These are phyloP conservation scores for Fusarium sp. DNA, from an alignment of 2,329 filamentous ascomycete species.

Conservation along the genomic window DNA sequence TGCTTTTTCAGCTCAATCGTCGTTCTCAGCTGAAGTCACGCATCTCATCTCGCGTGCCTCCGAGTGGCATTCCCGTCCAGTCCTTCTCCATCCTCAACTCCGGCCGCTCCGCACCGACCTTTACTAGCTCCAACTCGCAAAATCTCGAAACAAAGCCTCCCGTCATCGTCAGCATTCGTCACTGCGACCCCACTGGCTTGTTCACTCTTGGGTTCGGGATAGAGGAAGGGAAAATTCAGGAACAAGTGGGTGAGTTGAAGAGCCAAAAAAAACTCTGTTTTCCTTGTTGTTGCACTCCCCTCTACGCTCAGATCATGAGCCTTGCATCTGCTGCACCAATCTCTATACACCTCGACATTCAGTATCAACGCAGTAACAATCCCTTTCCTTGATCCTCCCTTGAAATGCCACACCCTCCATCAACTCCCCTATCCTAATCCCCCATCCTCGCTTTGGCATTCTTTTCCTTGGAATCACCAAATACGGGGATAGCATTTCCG, in stretches of 20 bases:
- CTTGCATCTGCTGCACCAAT: neutral
- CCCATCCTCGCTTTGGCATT: constrained; percentile 36
- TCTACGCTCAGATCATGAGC: neutral
- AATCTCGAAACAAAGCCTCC: constrained; percentile 26
- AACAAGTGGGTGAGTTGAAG: constrained; percentile 11
- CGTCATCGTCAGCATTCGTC: constrained; percentile 39
- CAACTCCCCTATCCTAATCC: constrained; percentile 30
- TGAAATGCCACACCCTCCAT: constrained; percentile 25
- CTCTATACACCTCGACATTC: neutral
- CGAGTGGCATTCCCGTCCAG: constrained; percentile 29
- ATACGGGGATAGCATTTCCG: constrained; percentile 24
- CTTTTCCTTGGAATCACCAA: constrained; percentile 26
- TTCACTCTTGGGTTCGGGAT: constrained; percentile 20
- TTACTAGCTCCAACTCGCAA: constrained; percentile 39
- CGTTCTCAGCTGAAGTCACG: constrained; percentile 16
- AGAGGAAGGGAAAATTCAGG: constrained; percentile 9
- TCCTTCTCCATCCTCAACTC: constrained; percentile 30
- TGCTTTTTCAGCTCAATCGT: constrained; percentile 10
- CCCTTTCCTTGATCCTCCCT: constrained; percentile 30
- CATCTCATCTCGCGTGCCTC: constrained; percentile 29
- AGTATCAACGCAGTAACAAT: constrained; percentile 26
- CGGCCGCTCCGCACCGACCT: constrained; percentile 37
- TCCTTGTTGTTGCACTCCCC: neutral
- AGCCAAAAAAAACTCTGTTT: constrained; percentile 19
- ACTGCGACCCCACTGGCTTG: constrained; percentile 43